Evolutionary conservation across 2,329 filamentous ascomycete genomes (phyloP).

Genomic region (Trichoderma atrobrunneum): DNA sequence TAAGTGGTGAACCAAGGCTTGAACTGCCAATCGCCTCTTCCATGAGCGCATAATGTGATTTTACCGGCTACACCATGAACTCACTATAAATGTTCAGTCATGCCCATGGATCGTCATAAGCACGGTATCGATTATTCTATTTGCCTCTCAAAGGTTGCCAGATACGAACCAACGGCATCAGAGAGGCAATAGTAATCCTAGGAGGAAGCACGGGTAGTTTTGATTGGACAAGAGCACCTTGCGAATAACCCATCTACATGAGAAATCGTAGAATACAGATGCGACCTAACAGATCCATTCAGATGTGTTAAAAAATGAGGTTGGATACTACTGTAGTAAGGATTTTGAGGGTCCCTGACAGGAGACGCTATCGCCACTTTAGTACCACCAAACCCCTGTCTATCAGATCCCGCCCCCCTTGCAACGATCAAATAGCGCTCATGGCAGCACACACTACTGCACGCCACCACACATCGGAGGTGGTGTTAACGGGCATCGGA

Average conservation of each 20-base stretch:
- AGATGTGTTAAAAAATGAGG: background rate
- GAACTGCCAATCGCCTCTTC: background rate
- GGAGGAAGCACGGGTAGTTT: background rate
- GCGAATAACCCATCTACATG: background rate
- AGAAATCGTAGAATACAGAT: background rate
- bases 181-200: background rate
- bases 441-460: background rate
- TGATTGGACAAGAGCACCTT: background rate
- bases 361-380: background rate
- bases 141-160: background rate
- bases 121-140: background rate
- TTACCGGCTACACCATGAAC: background rate
- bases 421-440: background rate
- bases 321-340: background rate
- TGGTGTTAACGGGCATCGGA: background rate
- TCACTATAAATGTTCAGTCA: background rate
- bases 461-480: background rate
- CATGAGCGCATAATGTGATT: background rate
- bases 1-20: background rate
- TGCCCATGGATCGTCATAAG: background rate
- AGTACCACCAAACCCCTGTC: background rate
- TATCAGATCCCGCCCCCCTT: background rate
- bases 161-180: background rate
- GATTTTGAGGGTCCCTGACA: background rate
- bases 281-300: background rate